Base-by-base conservation (phyloP, 768 basidiomycete species). In the Pulveroboletus frians region DNA sequence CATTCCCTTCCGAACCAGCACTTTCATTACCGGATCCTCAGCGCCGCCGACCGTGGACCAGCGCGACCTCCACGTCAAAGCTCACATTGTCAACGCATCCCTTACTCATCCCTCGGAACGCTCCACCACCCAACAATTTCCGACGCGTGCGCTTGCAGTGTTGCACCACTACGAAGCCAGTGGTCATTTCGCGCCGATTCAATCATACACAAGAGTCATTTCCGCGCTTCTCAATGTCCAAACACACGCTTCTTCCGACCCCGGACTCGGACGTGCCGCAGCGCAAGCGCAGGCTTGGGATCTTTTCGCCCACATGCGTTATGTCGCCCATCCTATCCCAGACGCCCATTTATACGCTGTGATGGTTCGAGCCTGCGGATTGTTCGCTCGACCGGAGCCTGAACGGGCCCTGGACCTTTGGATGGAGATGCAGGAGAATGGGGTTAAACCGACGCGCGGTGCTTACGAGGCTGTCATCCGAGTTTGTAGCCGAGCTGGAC, bases 221-320 rank as follows among this genome's bases (percentile, higher is more conserved):
- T 70, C 72, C 5, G 66, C 74, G 39, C 82, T 83, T 30, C 79
- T 79, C 57, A 72, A 73, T 37, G 70, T 73, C 23, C 72, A 70
- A 8, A 67, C 71, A 10, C 54, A 52, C 15, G 67, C 59, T 32
- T 64, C 58, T 31, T 54, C 54, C 15, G 40, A 52, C 7, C 21
- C 54, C 21, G 34, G 49, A 20, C 51, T 76, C 1, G 65, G 65
- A 29, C 54, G 73, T 26, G 70, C 79, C 4, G 57, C 75, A 1
- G 79, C 79, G 2, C 79, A 78, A 29, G 86, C 88, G 0, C 84
- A 90, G 52, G 94, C 89, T 3, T 96, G 92, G 91, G 91, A 98
- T 61, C 78, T 97, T 35, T 97, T 91, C 66, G 74, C 88, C 2
- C 95, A 99, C 67, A 94, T 96, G 89, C 89, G 95, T 39, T 93